Conservation (phyloP, 352 stramenopile species). For the Phytopythium mirpurense region DNA sequence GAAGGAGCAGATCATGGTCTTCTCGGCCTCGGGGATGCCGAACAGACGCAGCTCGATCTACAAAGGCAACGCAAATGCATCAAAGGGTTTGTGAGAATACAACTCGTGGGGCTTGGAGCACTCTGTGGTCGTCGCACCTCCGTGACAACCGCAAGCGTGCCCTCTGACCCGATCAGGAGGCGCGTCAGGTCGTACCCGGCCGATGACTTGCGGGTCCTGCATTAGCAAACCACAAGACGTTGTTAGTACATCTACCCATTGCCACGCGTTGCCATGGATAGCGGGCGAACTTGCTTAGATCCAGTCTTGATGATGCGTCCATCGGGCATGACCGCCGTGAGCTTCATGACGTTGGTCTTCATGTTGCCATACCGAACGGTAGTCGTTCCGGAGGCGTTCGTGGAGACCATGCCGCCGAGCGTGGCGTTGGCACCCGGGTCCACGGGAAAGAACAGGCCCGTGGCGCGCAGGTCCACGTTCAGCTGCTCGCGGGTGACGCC, state of each 20-base stretch:
- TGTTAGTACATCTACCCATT: background rate
- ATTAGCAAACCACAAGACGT: background rate
- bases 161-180: constrained; percentile 94
- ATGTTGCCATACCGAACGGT: constrained; percentile 92
- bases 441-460: constrained; percentile 93
- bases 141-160: constrained; percentile 95
- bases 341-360: constrained; percentile 92
- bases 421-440: constrained; percentile 95
- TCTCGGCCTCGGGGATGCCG: constrained; percentile 86
- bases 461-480: constrained; percentile 81
- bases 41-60: constrained; percentile 91
- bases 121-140: constrained; percentile 33
- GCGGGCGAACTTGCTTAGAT: constrained; percentile 40
- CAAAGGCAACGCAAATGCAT: background rate
- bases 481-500: constrained; percentile 91
- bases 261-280: background rate
- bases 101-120: background rate
- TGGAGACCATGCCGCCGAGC: constrained; percentile 92
- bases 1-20: constrained; percentile 93
- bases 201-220: constrained; percentile 92
- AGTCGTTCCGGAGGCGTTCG: constrained; percentile 84
- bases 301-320: constrained; percentile 84
- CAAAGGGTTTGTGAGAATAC: background rate
- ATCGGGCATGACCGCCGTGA: constrained; percentile 92
- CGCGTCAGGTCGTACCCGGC: constrained; percentile 95